Conservation (phyloP, 2,329 filamentous ascomycete genomes). For the Aspergillus brasiliensis region DNA sequence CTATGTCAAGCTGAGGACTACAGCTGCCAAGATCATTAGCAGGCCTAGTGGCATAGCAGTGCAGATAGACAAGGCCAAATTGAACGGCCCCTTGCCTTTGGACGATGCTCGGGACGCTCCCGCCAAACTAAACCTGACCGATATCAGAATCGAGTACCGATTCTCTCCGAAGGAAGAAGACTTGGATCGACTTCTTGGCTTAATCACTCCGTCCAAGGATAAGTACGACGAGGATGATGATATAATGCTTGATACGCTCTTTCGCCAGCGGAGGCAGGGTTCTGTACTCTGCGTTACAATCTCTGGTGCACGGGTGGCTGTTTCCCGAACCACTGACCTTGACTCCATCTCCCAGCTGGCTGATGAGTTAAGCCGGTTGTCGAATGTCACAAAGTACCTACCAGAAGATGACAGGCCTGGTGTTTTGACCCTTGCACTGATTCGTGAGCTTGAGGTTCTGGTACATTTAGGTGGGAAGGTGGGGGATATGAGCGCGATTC, state of each 20-base stretch:
- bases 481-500: slow-evolving; percentile 62
- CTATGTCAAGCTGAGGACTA: slow-evolving; percentile 72
- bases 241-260: slow-evolving; percentile 87
- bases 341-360: slow-evolving; percentile 69
- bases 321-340: slow-evolving; percentile 67
- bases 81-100: slow-evolving; percentile 69
- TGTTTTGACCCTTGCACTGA: slow-evolving; percentile 70
- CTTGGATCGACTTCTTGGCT: slow-evolving; percentile 75
- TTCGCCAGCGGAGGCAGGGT: slow-evolving; percentile 84
- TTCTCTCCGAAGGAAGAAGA: slow-evolving; percentile 75
- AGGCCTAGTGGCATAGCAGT: slow-evolving; percentile 72
- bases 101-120: slow-evolving; percentile 54
- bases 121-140: slow-evolving; percentile 63
- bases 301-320: slow-evolving; percentile 62
- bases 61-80: slow-evolving; percentile 72
- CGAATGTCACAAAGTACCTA: slow-evolving; percentile 88
- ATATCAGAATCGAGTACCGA: slow-evolving; percentile 72
- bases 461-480: slow-evolving; percentile 69
- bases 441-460: slow-evolving; percentile 65
- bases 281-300: slow-evolving; percentile 74
- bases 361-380: slow-evolving; percentile 78
- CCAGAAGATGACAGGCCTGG: slow-evolving; percentile 95
- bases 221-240: slow-evolving; percentile 89
- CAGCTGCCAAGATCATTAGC: slow-evolving; percentile 77
- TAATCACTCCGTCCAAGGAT: slow-evolving; percentile 89